Evolutionary conservation across 2,329 filamentous ascomycete species (phyloP).

Genomic region (Penicillium hesseltinei): DNA sequence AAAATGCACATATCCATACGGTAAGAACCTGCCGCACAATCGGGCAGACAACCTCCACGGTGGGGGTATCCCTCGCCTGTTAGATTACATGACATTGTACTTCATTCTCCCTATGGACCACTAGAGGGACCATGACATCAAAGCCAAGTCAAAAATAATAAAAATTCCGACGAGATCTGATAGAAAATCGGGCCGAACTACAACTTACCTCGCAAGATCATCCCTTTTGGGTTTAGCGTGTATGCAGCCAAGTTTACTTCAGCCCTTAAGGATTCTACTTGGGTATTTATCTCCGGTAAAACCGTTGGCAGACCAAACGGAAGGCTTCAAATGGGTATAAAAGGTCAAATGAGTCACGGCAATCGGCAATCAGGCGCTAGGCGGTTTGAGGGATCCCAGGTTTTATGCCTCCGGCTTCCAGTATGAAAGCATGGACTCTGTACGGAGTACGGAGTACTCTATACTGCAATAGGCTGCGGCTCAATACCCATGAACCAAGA

Average conservation of each 20-base stretch:
- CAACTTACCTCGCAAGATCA: conserved; percentile 25
- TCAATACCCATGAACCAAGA: neutral
- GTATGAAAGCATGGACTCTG: neutral
- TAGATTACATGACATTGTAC: neutral
- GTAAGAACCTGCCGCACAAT: neutral
- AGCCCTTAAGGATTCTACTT: neutral
- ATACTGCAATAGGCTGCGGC: neutral
- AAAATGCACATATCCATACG: neutral
- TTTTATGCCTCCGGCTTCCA: neutral
- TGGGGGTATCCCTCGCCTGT: neutral
- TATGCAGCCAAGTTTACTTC: conserved; percentile 1
- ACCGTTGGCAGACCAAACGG: neutral
- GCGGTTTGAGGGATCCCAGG: neutral
- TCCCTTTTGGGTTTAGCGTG: conserved; percentile 28
- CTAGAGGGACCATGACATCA: conserved; percentile 8
- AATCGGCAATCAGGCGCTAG: neutral
- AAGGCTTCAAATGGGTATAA: neutral
- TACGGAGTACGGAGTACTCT: too few relatives aligned
- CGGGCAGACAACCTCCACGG: neutral
- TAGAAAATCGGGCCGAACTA: conserved; percentile 16
- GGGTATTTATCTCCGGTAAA: conserved; percentile 2
- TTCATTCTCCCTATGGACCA: neutral
- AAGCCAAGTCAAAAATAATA: neutral
- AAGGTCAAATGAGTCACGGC: neutral
- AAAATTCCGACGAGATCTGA: conserved; percentile 8